Evolutionary conservation across 768 basidiomycete genomes (phyloP).

Genomic region (Mrakia frigida): DNA sequence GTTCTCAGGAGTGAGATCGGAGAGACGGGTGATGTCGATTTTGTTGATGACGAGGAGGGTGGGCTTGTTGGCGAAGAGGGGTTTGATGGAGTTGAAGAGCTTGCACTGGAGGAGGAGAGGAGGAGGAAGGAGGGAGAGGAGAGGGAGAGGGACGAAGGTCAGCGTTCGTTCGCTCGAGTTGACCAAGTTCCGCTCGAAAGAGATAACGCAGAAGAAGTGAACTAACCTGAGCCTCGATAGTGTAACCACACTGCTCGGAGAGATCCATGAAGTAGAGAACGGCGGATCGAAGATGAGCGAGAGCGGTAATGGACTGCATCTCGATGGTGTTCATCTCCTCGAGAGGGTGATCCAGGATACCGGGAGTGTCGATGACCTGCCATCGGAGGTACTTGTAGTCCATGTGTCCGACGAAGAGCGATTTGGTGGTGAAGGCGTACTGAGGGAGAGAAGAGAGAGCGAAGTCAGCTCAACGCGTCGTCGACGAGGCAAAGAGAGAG

Average conservation of each 20-base stretch:
- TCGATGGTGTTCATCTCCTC: slow-evolving; percentile 99
- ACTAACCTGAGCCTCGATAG: slow-evolving; percentile 86
- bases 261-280: slow-evolving; percentile 98
- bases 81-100: slow-evolving; percentile 98
- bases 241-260: slow-evolving; percentile 96
- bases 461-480: background rate
- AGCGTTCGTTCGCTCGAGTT: too few species aligned
- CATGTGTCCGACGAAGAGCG: slow-evolving; percentile 94
- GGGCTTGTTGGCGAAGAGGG: slow-evolving; percentile 88
- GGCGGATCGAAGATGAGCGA: slow-evolving; percentile 91
- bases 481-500: background rate
- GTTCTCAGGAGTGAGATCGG: slow-evolving; percentile 71
- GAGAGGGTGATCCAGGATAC: slow-evolving; percentile 92
- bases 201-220: background rate
- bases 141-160: slow-evolving; percentile 14
- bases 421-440: slow-evolving; percentile 98
- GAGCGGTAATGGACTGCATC: slow-evolving; percentile 98
- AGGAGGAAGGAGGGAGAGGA: background rate
- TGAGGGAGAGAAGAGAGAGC: slow-evolving; percentile 19
- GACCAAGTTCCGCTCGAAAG: too few species aligned
- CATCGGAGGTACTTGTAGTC: slow-evolving; percentile 99
- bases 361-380: slow-evolving; percentile 99
- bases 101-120: slow-evolving; percentile 61
- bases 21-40: slow-evolving; percentile 83
- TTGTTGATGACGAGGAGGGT: slow-evolving; percentile 96